These are phyloP conservation scores for Dinochytrium kinnereticum DNA, from an alignment of 371 early-diverging fungal genomes.

Conservation along the genomic window DNA sequence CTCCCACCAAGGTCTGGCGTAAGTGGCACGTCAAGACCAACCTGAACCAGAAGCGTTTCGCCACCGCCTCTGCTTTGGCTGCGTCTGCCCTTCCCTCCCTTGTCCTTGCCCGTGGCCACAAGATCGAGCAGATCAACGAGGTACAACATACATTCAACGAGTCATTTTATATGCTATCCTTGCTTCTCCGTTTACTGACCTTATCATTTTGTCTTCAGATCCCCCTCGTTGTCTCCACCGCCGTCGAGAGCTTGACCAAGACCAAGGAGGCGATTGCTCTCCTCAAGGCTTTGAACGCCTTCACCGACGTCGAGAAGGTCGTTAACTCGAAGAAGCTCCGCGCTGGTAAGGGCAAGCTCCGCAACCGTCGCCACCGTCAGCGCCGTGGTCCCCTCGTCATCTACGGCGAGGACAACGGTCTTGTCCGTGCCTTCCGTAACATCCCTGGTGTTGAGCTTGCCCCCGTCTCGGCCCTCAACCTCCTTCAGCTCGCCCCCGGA, in stretches of 20 bases:
- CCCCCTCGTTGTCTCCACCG: constrained; percentile 94
- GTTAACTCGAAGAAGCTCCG: constrained; percentile 96
- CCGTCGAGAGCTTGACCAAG: constrained; percentile 85
- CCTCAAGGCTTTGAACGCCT: constrained; percentile 93
- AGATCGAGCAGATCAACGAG: constrained; percentile 92
- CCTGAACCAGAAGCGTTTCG: constrained; percentile 98
- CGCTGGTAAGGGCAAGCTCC: constrained; percentile 99
- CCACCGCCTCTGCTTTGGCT: constrained; percentile 98
- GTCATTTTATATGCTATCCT: neutral
- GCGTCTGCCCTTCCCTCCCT: constrained; percentile 96
- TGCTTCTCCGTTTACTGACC: neutral
- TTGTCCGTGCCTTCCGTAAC: constrained; percentile 98
- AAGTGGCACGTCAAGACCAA: constrained; percentile 99
- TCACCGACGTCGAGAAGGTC: constrained; percentile 97
- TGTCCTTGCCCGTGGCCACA: constrained; percentile 99
- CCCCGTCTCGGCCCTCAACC: constrained; percentile 92
- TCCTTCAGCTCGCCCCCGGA: constrained; percentile 99
- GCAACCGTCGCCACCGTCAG: constrained; percentile 98
- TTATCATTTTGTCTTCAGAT: constrained; percentile 42
- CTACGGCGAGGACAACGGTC: constrained; percentile 94
- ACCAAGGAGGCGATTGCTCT: constrained; percentile 97
- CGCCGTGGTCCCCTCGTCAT: constrained; percentile 98
- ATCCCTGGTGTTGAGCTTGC: constrained; percentile 98
- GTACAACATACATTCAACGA: too few relatives aligned
- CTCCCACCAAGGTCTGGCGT: constrained; percentile 99